Evolutionary conservation across 495 filamentous ascomycete species (phyloP).

Genomic region (Trichoderma erinaceum): DNA sequence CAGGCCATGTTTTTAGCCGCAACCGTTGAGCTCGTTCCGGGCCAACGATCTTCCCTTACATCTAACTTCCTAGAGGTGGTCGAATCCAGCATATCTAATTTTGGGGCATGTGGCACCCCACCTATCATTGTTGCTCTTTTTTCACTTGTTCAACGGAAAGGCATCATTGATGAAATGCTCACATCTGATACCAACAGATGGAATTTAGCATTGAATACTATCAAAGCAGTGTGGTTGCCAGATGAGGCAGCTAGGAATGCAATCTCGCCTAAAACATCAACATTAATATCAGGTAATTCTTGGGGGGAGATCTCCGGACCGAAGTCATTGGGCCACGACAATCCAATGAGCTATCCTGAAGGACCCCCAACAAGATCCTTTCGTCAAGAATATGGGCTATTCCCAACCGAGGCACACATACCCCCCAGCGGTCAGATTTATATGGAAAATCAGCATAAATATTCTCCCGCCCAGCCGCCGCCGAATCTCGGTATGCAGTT

Average conservation of each 20-base stretch:
- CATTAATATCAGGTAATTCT: background rate
- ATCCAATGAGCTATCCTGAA: background rate
- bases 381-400: background rate
- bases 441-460: constrained; percentile 6
- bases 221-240: background rate
- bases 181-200: constrained; percentile 10
- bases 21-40: constrained; percentile 16
- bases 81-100: constrained; percentile 20
- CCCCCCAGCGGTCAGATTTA: background rate
- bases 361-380: background rate
- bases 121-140: constrained; percentile 20
- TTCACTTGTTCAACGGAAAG: constrained; percentile 18
- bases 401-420: background rate
- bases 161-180: background rate
- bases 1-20: constrained; percentile 24
- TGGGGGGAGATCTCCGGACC: background rate
- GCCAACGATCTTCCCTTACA: constrained; percentile 2
- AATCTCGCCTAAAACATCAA: background rate
- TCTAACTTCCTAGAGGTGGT: constrained; percentile 22
- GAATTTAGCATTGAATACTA: background rate
- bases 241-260: background rate
- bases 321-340: background rate
- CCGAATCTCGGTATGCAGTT: constrained; percentile 13
- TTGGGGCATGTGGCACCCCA: constrained; percentile 22
- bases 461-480: background rate